These are phyloP conservation scores for Pyrenopolyporus hunteri DNA, from an alignment of 495 filamentous ascomycete species.

Conservation along the genomic window DNA sequence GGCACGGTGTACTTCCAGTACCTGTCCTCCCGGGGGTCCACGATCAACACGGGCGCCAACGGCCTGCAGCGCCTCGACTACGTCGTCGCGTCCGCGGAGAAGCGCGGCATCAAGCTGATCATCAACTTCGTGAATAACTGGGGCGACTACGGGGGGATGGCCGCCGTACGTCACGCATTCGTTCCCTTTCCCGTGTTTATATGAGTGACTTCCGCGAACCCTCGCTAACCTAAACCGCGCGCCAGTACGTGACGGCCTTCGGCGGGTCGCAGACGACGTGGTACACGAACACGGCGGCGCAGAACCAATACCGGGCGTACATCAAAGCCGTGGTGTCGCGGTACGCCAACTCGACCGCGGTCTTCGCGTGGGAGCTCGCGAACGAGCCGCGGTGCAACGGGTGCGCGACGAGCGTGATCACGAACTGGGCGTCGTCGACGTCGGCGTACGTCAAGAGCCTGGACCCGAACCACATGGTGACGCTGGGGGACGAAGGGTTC, in stretches of 20 bases:
- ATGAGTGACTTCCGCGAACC: neutral
- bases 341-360: constrained; percentile 55
- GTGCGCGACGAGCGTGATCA: constrained; percentile 51
- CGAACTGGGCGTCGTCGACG: constrained; percentile 54
- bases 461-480: constrained; percentile 58
- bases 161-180: constrained; percentile 35
- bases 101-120: constrained; percentile 65
- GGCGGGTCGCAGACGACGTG: constrained; percentile 46
- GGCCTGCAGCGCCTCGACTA: constrained; percentile 72
- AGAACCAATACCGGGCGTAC: constrained; percentile 57
- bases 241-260: constrained; percentile 63
- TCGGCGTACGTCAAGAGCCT: constrained; percentile 58
- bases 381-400: constrained; percentile 59
- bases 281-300: constrained; percentile 40
- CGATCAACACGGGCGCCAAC: constrained; percentile 70
- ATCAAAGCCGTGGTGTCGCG: constrained; percentile 55
- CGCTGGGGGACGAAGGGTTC: constrained; percentile 61
- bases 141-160: constrained; percentile 58
- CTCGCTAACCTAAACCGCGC: constrained; percentile 11
- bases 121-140: constrained; percentile 60
- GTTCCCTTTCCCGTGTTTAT: too few relatives aligned
- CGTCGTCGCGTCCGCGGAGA: constrained; percentile 65
- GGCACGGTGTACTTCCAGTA: constrained; percentile 67
- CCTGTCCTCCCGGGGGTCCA: constrained; percentile 57
- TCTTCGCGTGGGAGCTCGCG: constrained; percentile 62